Evolutionary conservation across 163 green algal species (phyloP), one percentile per base, ranked within the genome.

Genomic region (Volvox carteri): DNA sequence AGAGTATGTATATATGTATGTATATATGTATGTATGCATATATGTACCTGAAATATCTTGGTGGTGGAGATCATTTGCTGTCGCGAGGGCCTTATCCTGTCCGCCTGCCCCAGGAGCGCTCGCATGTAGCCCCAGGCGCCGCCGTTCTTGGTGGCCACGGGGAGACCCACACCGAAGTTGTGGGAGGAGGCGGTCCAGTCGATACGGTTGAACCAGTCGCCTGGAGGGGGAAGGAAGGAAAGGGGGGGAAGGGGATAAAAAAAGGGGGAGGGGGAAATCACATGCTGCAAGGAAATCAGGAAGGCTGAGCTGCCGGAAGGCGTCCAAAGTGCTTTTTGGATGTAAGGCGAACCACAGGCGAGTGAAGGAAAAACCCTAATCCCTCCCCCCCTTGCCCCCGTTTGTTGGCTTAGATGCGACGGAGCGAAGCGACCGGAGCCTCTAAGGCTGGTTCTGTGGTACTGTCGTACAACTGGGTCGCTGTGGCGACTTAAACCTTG

Each of bases 181-280:
- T 98, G 97, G 78, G 48, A 85, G n/a, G 87, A 25, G 33, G 84
- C 92, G 6, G 88, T 96, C 92, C 94, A 98, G 86, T 96, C 92
- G 33, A 98, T 88, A 28, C 91, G 91, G 86, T 97, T 97, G 93
- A 97, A 97, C 93, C 94, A 97, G 83, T 97, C 95, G 37, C 94
- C 93, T 95, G 83, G 18, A 62, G 73, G 42, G 42, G 73, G 42
- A 28, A 30, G 73, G 42, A 30, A 35, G 11, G 14, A 37, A 30
- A 37, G 72, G 39, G 72, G 72, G 72, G 25, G 39, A 4, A 50
- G 67, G 67, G 33, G 1, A 52, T 50, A 39, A 11, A 33, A 39
- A 7, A 65, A 4, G 8, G 7, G 54, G 54, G 4, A 60, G 50
- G 50, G 12, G n/a, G n/a, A n/a, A n/a, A n/a, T n/a, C n/a, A n/a